Conservation (phyloP, 208 protist genomes). For the Leishmania tropica region DNA sequence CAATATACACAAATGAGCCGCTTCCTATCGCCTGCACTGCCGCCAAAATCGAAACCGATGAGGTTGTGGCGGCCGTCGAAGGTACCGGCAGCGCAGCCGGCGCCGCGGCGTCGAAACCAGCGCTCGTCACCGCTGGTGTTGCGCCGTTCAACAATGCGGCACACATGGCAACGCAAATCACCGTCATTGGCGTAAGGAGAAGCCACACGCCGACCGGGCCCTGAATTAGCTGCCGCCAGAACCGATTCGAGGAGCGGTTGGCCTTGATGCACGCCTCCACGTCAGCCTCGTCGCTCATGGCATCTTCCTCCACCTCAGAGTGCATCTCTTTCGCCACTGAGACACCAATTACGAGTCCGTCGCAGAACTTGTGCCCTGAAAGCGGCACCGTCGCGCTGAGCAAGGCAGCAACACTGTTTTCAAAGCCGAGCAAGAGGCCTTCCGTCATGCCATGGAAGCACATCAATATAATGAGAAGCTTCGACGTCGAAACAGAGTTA, state of each 20-base stretch:
- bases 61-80: not conserved
- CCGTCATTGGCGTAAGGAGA: constrained; percentile 42
- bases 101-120: not conserved
- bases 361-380: constrained; percentile 65
- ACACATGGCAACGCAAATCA: constrained; percentile 24
- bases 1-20: constrained; percentile 77
- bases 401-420: constrained; percentile 35
- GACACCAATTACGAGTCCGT: constrained; percentile 77
- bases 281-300: not conserved
- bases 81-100: not conserved
- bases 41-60: constrained; percentile 22
- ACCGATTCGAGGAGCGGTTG: constrained; percentile 7
- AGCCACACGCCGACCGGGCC: constrained; percentile 46
- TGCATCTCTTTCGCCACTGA: constrained; percentile 56
- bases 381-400: constrained; percentile 49
- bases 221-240: constrained; percentile 30
- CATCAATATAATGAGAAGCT: constrained; percentile 65
- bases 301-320: constrained; percentile 2
- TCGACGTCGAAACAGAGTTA: constrained; percentile 19
- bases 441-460: constrained; percentile 70
- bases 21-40: constrained; percentile 55
- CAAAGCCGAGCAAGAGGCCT: constrained; percentile 64
- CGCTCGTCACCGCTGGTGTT: not conserved
- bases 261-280: not conserved
- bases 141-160: not conserved